Evolutionary conservation across 257 asterid species (phyloP).

Genomic region (Jasminum sambac): DNA sequence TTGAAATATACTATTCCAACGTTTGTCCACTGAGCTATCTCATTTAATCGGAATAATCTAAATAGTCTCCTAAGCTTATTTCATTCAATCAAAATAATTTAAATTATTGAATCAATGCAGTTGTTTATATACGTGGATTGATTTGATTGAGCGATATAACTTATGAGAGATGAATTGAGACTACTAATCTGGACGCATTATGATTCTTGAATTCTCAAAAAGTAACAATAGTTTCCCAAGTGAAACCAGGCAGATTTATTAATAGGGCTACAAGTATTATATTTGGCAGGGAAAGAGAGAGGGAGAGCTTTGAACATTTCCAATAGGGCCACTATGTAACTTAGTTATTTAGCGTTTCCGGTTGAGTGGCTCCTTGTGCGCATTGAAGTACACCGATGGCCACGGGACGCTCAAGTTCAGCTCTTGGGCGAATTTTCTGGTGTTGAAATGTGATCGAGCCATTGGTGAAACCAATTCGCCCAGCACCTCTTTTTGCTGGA

Average conservation of each 20-base stretch:
- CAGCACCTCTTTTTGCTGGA: slow-evolving; percentile 31
- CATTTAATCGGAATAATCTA: too few relatives aligned
- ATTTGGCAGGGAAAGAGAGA: not conserved
- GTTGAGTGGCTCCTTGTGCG: slow-evolving; percentile 53
- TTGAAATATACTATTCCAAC: too few relatives aligned
- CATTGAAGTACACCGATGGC: slow-evolving; percentile 65
- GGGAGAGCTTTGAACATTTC: not conserved
- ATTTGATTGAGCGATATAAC: too few relatives aligned
- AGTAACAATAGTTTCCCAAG: too few relatives aligned
- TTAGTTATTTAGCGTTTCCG: slow-evolving; percentile 31
- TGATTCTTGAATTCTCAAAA: not conserved
- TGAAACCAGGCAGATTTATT: too few relatives aligned
- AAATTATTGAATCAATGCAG: too few relatives aligned
- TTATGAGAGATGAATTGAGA: too few relatives aligned
- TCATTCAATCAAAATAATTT: too few relatives aligned
- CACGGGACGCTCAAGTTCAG: slow-evolving; percentile 50
- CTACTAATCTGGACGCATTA: too few relatives aligned
- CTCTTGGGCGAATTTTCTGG: slow-evolving; percentile 46
- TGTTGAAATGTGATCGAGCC: slow-evolving; percentile 44
- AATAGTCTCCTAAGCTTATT: too few relatives aligned
- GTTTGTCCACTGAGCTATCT: too few relatives aligned
- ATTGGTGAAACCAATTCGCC: slow-evolving; percentile 28
- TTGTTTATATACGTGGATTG: too few relatives aligned
- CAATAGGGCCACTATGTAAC: not conserved
- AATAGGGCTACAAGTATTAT: not conserved